Evolutionary conservation across 805 yeast genomes (phyloP), one percentile per base, ranked within the genome.

Genomic region (Wickerhamiella alocasiicola): DNA sequence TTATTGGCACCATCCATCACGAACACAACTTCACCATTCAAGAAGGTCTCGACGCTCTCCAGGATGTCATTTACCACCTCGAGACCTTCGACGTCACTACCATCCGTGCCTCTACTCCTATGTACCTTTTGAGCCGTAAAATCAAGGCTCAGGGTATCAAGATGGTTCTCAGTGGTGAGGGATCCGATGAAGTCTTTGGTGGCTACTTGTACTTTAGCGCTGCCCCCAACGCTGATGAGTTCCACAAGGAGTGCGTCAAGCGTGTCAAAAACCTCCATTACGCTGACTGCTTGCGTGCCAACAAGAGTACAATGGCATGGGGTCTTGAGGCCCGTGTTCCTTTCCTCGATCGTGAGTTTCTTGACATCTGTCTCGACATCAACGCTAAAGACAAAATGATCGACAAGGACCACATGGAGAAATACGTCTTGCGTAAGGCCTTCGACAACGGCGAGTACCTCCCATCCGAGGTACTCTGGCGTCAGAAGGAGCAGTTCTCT

Each of bases 241-340:
- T 91, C 85, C 97, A 91, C 66, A 68, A 76, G 47, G 99, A 91
- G 69, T 81, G 93, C 66, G 95, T 91, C 48, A 71, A 80, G 68
- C 76, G 99, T 64, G 96, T 91, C 55, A 84, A 91, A 72, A 87
- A 91, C 88, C 72, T 91, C 66, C 95, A 91, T 65, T 77, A 77
- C 53, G 84, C 97, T 47, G 99, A 91, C 69, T 88, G 97, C 70
- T 69, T 91, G 61, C 80, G 99, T 66, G 99, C 99, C 50, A 91
- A 91, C 81, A 91, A 91, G 68, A 87, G 96, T 25, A 91, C 99
- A 45, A 83, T 91, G 95, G 97, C 99, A 32, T 91, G 99, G 99
- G 99, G 99, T 64, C 74, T 91, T 49, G 99, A 91, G 69, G 98
- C 98, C 47, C 81, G 99, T 68, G 98, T 91, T 52, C 99, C 99